Percentiles rank a stretch among this genome's conserved stretches.
These are phyloP conservation scores for Sphaerulina musiva DNA, from an alignment of 2,329 filamentous ascomycete genomes.

Conservation along the genomic window DNA sequence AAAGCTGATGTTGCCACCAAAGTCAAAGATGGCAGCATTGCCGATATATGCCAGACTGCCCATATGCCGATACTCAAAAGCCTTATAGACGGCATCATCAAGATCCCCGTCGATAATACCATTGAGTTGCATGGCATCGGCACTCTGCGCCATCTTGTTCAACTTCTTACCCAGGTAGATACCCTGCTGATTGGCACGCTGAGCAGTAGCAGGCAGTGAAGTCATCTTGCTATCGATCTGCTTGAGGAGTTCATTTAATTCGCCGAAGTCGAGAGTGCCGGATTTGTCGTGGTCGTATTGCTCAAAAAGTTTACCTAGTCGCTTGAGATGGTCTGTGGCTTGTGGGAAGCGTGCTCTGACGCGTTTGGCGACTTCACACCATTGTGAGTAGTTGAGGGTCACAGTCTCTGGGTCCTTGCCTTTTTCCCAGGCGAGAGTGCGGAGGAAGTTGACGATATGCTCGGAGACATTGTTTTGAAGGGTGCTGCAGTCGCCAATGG, in stretches of 20 bases:
- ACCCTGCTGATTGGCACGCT: conserved; percentile 93
- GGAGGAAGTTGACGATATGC: conserved; percentile 83
- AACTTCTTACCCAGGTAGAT: conserved; percentile 88
- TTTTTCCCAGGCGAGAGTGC: conserved; percentile 82
- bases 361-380: conserved; percentile 73
- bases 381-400: conserved; percentile 78
- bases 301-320: conserved; percentile 83
- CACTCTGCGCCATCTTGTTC: conserved; percentile 76
- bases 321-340: conserved; percentile 75
- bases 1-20: conserved; percentile 64
- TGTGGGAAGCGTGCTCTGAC: conserved; percentile 90
- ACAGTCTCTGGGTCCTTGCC: conserved; percentile 86
- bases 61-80: conserved; percentile 89
- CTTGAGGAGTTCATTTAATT: conserved; percentile 77
- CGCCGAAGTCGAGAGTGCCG: conserved; percentile 88
- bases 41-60: conserved; percentile 92
- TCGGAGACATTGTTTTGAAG: conserved; percentile 96
- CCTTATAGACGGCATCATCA: conserved; percentile 85
- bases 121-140: conserved; percentile 69
- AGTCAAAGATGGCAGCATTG: conserved; percentile 92
- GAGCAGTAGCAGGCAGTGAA: conserved; percentile 86
- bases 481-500: conserved; percentile 90
- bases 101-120: conserved; percentile 81
- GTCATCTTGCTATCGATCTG: conserved; percentile 96
- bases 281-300: conserved; percentile 90